Conservation (phyloP, 2,329 filamentous ascomycete species). For the Alternaria atra region DNA sequence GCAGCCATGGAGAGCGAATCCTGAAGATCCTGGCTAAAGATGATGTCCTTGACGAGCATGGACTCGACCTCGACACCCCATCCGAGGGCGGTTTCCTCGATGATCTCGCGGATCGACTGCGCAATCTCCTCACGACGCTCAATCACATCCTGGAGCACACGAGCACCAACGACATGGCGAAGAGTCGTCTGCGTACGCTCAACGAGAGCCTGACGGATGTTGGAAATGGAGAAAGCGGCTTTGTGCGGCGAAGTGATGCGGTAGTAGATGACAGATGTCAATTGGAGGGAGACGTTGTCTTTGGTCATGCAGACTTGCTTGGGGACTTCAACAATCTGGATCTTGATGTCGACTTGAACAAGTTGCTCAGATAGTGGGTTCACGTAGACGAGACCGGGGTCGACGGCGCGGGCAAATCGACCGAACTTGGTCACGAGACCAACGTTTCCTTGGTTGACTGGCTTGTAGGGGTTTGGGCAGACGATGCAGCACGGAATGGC, state of each 20-base stretch:
- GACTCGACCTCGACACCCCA: conserved; percentile 98
- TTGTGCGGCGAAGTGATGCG: conserved; percentile 96
- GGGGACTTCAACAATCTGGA: conserved; percentile 96
- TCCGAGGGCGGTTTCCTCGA: conserved; percentile 90
- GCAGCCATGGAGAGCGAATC: conserved; percentile 98
- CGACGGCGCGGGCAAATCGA: conserved; percentile 91
- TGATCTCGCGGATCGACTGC: conserved; percentile 93
- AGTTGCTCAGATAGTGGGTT: conserved; percentile 93
- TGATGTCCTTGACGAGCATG: conserved; percentile 99
- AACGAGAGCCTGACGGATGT: conserved; percentile 93
- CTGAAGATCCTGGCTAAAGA: conserved; percentile 95
- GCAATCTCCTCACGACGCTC: conserved; percentile 98
- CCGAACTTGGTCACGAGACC: conserved; percentile 96
- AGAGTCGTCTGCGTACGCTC: conserved; percentile 98
- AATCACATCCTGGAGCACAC: conserved; percentile 96
- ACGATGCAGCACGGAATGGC: conserved; percentile 90
- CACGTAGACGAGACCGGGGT: conserved; percentile 96
- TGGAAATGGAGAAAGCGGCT: conserved; percentile 93
- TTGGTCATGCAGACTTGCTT: conserved; percentile 99
- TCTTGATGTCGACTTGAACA: conserved; percentile 96
- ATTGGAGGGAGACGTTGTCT: conserved; percentile 93
- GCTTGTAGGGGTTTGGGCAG: conserved; percentile 96
- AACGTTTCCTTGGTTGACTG: conserved; percentile 90
- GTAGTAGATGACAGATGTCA: conserved; percentile 99
- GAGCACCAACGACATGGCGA: conserved; percentile 93